phyloP scores from a whole-genome alignment of 768 basidiomycete species.

The Plicaturopsis crispa region DNA sequence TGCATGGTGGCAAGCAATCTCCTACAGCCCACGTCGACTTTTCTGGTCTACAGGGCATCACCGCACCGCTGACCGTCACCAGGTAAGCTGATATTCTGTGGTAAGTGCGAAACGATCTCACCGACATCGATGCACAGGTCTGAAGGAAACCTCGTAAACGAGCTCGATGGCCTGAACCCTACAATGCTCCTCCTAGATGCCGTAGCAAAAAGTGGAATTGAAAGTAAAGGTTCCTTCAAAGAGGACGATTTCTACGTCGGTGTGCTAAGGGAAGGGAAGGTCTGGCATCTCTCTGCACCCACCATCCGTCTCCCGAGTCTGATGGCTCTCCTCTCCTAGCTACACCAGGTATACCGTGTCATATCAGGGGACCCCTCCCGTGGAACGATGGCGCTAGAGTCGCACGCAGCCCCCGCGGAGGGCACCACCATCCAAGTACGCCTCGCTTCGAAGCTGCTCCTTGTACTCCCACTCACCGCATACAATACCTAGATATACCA shows the following conservation, averaged over 20 bases:
- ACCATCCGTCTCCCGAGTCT: not conserved
- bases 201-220: slow-evolving; percentile 32
- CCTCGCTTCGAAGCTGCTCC: slow-evolving; percentile 2
- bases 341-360: slow-evolving; percentile 45
- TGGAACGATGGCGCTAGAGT: slow-evolving; percentile 56
- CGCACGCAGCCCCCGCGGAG: slow-evolving; percentile 37
- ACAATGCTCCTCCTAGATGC: slow-evolving; percentile 49
- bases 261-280: slow-evolving; percentile 13
- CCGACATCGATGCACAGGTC: slow-evolving; percentile 29
- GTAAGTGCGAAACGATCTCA: slow-evolving; percentile 1
- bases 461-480: slow-evolving; percentile 2
- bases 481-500: slow-evolving; percentile 31
- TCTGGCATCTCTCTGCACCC: not conserved
- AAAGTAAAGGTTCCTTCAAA: slow-evolving; percentile 27
- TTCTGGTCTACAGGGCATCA: slow-evolving; percentile 37
- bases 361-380: slow-evolving; percentile 67
- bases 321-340: slow-evolving; percentile 17
- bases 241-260: slow-evolving; percentile 57
- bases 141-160: slow-evolving; percentile 67
- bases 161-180: slow-evolving; percentile 51
- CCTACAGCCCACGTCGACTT: slow-evolving; percentile 18
- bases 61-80: slow-evolving; percentile 43
- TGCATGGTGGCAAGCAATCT: slow-evolving; percentile 16
- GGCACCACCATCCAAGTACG: slow-evolving; percentile 49
- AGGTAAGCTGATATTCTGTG: slow-evolving; percentile 25